Base-by-base conservation (phyloP, 2,329 filamentous ascomycete genomes). In the Pseudogymnoascus sp. region DNA sequence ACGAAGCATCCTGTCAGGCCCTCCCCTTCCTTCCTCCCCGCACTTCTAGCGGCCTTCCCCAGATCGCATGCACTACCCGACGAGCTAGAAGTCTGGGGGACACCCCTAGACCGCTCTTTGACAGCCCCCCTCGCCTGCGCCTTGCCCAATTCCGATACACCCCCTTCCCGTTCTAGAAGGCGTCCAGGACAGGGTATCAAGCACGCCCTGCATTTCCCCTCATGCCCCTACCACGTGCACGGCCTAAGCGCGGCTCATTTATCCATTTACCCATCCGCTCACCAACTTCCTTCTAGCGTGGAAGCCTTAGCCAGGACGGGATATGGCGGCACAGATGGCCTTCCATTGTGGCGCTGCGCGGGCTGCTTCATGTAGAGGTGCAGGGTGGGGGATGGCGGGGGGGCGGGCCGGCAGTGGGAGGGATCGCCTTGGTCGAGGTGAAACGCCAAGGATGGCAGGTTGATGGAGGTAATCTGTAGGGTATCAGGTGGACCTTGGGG, bases 331-430 rank as follows among this genome's bases (percentile, higher is more conserved):
- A 57, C 13, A 19, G n/a, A 13, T 57, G 50, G 4, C 5, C 28
- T 3, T 26, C 10, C 11, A n/a, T 33, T 26, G 50, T 57, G 50
- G 50, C 50, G 50, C 50, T 57, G n/a, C 5, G 50, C n/a, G 17
- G 26, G 28, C 10, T 57, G 50, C 50, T 57, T 57, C 50, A 57
- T 6, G n/a, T 57, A 57, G 50, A 57, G 50, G 26, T 19, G 26
- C 50, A 57, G 50, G 50, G 50, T 57, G 50, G 50, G 28, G 47
- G 50, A 19, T 33, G 50, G 50, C 50, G 50, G 50, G 50, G 50
- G 9, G 19, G 10, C 50, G 50, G 50, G 50, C 50, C 50, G 50
- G 50, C 50, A 57, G 26, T 57, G 50, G 28, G 28, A 53, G 26
- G 47, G 50, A 57, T 57, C 50, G 50, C 28, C 28, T n/a, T 57